phyloP scores from a whole-genome alignment of 2,329 filamentous ascomycete species.

The Sporothrix globosa region DNA sequence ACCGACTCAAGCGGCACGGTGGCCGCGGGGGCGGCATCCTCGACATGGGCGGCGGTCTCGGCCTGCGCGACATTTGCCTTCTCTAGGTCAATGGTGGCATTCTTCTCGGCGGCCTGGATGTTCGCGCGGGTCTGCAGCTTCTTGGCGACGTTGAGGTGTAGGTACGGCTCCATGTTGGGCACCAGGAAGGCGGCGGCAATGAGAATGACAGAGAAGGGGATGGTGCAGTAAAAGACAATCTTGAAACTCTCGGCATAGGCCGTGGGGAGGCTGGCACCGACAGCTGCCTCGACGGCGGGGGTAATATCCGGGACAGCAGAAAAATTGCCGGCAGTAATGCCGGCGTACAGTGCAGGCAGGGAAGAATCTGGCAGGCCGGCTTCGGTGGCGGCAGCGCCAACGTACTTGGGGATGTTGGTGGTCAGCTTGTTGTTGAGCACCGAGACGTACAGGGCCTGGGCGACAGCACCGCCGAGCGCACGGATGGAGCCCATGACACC shows the following conservation, averaged over 20 bases:
- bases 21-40: background rate
- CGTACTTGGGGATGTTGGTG: slow-evolving; percentile 43
- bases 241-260: slow-evolving; percentile 51
- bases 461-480: slow-evolving; percentile 47
- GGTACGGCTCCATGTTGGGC: slow-evolving; percentile 50
- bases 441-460: slow-evolving; percentile 46
- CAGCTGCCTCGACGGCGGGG: slow-evolving; percentile 42
- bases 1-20: slow-evolving; percentile 16
- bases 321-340: slow-evolving; percentile 42
- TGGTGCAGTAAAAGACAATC: slow-evolving; percentile 49
- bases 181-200: slow-evolving; percentile 46
- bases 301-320: slow-evolving; percentile 45
- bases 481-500: slow-evolving; percentile 53
- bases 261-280: slow-evolving; percentile 44
- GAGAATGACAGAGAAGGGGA: slow-evolving; percentile 48
- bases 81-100: slow-evolving; percentile 8
- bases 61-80: slow-evolving; percentile 15
- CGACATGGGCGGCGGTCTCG: slow-evolving; percentile 17
- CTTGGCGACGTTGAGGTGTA: slow-evolving; percentile 51
- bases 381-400: slow-evolving; percentile 43
- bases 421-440: slow-evolving; percentile 45
- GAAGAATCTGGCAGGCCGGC: slow-evolving; percentile 45
- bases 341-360: slow-evolving; percentile 43
- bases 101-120: slow-evolving; percentile 19
- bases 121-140: slow-evolving; percentile 43